A percentile compares a stretch with the other conserved stretches of the same genome.
Evolutionary conservation across 352 stramenopile genomes (phyloP).

Genomic region (Globisporangium recalcitrans): DNA sequence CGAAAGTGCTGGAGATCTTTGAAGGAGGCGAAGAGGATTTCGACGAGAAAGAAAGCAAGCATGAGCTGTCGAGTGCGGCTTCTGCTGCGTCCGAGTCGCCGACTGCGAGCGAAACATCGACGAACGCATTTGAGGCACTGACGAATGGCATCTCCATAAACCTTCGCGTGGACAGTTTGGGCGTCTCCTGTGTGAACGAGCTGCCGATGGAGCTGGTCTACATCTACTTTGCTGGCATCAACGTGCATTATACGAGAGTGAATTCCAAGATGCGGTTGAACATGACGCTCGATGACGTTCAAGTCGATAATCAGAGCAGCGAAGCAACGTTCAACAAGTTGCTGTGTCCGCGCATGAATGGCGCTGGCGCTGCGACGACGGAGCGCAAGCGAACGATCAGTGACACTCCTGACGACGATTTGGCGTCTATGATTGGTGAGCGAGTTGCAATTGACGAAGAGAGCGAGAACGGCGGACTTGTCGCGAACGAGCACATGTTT

Average conservation of each 20-base stretch:
- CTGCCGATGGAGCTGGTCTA: slow-evolving; percentile 85
- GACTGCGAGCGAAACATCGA: slow-evolving; percentile 70
- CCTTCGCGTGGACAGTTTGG: slow-evolving; percentile 69
- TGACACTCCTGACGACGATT: slow-evolving; percentile 45
- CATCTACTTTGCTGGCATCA: slow-evolving; percentile 79
- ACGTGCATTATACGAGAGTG: slow-evolving; percentile 61
- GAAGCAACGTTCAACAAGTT: slow-evolving; percentile 84
- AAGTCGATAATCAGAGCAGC: slow-evolving; percentile 84
- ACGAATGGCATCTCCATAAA: slow-evolving; percentile 65
- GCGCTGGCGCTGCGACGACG: slow-evolving; percentile 8
- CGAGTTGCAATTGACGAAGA: slow-evolving; percentile 24
- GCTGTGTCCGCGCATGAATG: slow-evolving; percentile 65
- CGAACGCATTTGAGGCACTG: slow-evolving; percentile 60
- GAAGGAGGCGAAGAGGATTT: slow-evolving; percentile 86
- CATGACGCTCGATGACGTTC: slow-evolving; percentile 79
- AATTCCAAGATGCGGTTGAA: slow-evolving; percentile 85
- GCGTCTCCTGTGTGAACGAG: slow-evolving; percentile 85
- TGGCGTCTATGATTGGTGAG: slow-evolving; percentile 36
- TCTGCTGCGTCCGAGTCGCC: slow-evolving; percentile 64
- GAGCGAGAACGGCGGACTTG: slow-evolving; percentile 35
- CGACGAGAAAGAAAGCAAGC: slow-evolving; percentile 75
- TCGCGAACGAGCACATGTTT: slow-evolving; percentile 67
- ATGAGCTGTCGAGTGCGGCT: slow-evolving; percentile 61
- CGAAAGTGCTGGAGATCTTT: slow-evolving; percentile 88
- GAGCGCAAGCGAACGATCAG: slow-evolving; percentile 34